Percentiles rank a stretch among this genome's conserved stretches.
Conservation (phyloP, 140 eudicot genomes). For the Bidens hawaiensis region DNA sequence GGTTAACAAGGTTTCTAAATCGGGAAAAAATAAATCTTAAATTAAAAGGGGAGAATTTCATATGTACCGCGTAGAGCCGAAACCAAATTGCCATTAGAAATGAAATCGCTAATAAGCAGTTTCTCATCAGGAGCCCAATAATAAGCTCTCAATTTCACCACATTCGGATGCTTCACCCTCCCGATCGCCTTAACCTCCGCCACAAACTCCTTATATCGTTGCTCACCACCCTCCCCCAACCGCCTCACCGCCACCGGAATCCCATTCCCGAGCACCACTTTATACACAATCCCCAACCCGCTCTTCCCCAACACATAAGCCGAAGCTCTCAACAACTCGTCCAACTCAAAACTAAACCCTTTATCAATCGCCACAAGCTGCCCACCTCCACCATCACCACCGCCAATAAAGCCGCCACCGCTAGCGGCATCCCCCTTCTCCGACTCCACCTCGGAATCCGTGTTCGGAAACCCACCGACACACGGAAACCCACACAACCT, state of each 20-base stretch:
- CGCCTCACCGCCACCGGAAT: constrained; percentile 94
- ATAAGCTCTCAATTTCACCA: constrained; percentile 89
- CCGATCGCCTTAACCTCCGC: constrained; percentile 89
- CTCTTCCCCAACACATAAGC: constrained; percentile 98
- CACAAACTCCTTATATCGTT: constrained; percentile 84
- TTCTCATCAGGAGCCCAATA: constrained; percentile 99
- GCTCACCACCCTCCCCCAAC: constrained; percentile 97
- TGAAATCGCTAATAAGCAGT: constrained; percentile 82
- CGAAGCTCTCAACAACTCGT: constrained; percentile 87
- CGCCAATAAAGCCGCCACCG: constrained; percentile 31
- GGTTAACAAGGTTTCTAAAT: not conserved
- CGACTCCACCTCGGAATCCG: constrained; percentile 61
- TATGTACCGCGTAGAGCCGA: constrained; percentile 63
- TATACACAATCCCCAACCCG: constrained; percentile 90
- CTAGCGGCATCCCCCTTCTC: constrained; percentile 56
- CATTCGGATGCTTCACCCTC: constrained; percentile 84
- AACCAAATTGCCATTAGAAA: constrained; percentile 91
- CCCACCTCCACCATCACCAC: constrained; percentile 44
- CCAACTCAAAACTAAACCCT: constrained; percentile 77
- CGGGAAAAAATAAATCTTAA: not conserved
- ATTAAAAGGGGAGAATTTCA: not conserved
- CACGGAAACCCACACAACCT: constrained; percentile 52
- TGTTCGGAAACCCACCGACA: constrained; percentile 38
- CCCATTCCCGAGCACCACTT: constrained; percentile 91
- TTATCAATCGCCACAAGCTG: constrained; percentile 81